Evolutionary conservation across 306 rosid genomes (phyloP).

Genomic region (Begonia fuchsioides): DNA sequence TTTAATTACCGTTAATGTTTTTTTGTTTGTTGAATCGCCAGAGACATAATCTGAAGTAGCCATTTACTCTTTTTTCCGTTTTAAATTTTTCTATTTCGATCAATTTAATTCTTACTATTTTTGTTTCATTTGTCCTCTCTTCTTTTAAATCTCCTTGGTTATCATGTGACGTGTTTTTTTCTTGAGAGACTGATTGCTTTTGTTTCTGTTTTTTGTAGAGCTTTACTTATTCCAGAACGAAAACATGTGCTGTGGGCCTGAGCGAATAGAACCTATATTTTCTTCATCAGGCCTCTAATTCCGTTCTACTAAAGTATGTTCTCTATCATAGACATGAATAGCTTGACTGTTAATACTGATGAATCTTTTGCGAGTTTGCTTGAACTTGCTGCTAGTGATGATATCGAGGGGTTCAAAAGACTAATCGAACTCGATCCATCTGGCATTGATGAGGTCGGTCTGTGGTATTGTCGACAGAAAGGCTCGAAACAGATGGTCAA

Average conservation of each 20-base stretch:
- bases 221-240: constrained; percentile 17
- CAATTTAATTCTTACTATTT: not conserved
- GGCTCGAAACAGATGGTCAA: constrained; percentile 84
- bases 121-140: not conserved
- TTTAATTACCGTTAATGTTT: too few relatives aligned
- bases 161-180: not conserved
- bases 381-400: constrained; percentile 80
- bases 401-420: constrained; percentile 49
- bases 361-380: constrained; percentile 71
- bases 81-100: not conserved
- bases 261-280: constrained; percentile 17
- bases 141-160: not conserved
- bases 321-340: constrained; percentile 42
- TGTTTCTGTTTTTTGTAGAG: constrained; percentile 14
- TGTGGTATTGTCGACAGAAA: constrained; percentile 71
- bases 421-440: constrained; percentile 54
- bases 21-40: not conserved
- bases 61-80: too few relatives aligned
- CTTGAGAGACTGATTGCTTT: not conserved
- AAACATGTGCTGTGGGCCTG: constrained; percentile 45
- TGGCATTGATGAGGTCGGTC: constrained; percentile 60
- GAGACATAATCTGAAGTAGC: not conserved
- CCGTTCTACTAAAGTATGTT: constrained; percentile 10
- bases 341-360: constrained; percentile 58
- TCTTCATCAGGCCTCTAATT: constrained; percentile 11